Base-by-base conservation (phyloP, 768 basidiomycete genomes). In the Aureoboletus auriporus region DNA sequence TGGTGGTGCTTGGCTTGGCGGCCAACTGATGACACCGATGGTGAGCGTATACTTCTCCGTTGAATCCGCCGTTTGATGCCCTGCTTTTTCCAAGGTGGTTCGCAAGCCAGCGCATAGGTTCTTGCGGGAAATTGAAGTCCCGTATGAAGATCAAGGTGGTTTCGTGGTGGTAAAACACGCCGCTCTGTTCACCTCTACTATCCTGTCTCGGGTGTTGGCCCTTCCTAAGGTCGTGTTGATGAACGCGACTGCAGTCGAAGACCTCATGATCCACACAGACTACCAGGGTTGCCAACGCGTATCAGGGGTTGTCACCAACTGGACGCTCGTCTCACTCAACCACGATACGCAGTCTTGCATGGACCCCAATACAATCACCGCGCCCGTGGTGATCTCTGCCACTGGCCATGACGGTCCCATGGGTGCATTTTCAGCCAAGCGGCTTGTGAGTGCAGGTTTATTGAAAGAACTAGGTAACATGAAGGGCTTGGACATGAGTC, bases 151-250 rank as follows among this genome's bases (percentile, higher is more conserved):
- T 62, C 86, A 89, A 63, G 86, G 86, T 46, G 52, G 75, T 27
- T 89, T 82, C 60, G 85, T 88, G 52, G 82, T 91, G 52, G 86
- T 91, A 56, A 86, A 87, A 63, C 87, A 89, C 55, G 86, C 87
- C 1, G 87, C 86, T 0, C 71, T 89, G 51, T 89, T 89, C 74
- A 91, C 87, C 2, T 82, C 85, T 12, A 89, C 86, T 1, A 65
- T 89, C 39, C 71, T 91, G 33, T 83, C 84, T 48, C 78, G 79
- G 40, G 84, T 87, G 46, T 78, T 88, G 50, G 75, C 82, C 11
- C 69, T 83, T 55, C 82, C 82, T 13, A 88, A 88, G 56, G 83
- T 88, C 42, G 78, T 83, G 29, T 66, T 87, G 67, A 78, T 88
- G 74, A 88, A 88, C 67, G 84, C 84, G 23, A 89, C 86, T 4